Conservation (phyloP, 805 yeast genomes). For the Starmerella geochares region DNA sequence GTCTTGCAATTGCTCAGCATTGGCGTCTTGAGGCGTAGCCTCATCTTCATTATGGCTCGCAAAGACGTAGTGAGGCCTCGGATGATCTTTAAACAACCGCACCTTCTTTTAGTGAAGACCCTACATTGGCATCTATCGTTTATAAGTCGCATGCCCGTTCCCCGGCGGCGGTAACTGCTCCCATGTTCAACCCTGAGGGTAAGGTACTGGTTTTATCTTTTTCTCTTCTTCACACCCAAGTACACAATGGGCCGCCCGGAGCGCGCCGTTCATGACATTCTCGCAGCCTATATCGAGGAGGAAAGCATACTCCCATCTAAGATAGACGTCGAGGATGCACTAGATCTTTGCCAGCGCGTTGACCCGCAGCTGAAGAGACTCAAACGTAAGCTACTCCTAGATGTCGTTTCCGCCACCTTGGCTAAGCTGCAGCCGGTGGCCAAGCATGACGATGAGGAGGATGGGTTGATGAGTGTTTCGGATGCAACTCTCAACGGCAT, state of each 20-base stretch:
- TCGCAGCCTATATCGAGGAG: conserved; percentile 27
- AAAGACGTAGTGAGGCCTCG: too few species aligned
- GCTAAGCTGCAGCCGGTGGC: conserved; percentile 41
- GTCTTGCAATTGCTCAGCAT: too few species aligned
- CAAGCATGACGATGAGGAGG: conserved; percentile 30
- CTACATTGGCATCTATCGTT: too few species aligned
- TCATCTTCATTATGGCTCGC: too few species aligned
- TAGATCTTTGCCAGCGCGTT: conserved; percentile 43
- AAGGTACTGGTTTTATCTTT: neutral
- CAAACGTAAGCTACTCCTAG: conserved; percentile 54
- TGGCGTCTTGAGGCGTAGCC: too few species aligned
- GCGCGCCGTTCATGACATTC: conserved; percentile 25
- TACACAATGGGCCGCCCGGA: conserved; percentile 28
- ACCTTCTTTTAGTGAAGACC: too few species aligned
- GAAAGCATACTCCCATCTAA: conserved; percentile 34
- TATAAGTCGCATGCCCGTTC: too few species aligned
- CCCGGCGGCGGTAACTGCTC: neutral
- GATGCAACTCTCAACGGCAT: conserved; percentile 50
- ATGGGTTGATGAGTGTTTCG: conserved; percentile 50
- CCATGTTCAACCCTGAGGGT: conserved; percentile 5
- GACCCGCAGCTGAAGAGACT: conserved; percentile 61
- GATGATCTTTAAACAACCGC: too few species aligned
- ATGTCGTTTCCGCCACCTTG: conserved; percentile 53
- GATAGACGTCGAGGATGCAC: conserved; percentile 20
- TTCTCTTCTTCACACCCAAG: neutral